Base-by-base conservation (phyloP, 257 asterid species). In the Scutellaria minor region DNA sequence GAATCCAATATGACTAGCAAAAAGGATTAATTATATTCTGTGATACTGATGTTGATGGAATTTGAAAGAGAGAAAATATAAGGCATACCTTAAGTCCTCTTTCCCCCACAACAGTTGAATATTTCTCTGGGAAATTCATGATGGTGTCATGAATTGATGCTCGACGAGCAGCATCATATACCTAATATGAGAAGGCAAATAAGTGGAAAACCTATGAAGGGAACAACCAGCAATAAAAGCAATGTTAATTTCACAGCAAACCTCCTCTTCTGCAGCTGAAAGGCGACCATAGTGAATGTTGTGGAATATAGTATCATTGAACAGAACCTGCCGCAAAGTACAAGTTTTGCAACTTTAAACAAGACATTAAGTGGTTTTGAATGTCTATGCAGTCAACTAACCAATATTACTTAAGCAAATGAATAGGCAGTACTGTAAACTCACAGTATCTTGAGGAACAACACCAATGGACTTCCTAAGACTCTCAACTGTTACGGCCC, bases 401-500 rank as follows among this genome's bases (percentile, higher is more conserved):
- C 65, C 42, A 39, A 37, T 48, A 67, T 14, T 53, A 15, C 9
- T 55, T 40, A 62, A 76, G 48, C 56, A 57, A 74, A 27, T 35
- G 14, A 22, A 44, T 8, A 54, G 39, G 31, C 15, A 10, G 46
- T 46, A 63, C 14, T 54, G 74, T 56, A 61, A 71, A 83, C 99
- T 95, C 82, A 95, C 99, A 64, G 99, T 95, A 81, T 95, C 99
- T 71, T 95, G 99, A 64, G 99, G 99, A 86, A 95, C 99, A 67
- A 95, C 94, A 18, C 96, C 98, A 72, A 95, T 82, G 70, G 95
- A 88, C 80, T 90, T 88, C 76, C 99, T 89, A 66, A 95, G 99
- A 84, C 98, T 92, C 79, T 92, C 89, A 64, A 95, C 92, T 8
- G 98, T 92, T 56, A 95, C 92, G 40, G 69, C 72, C 70, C 85